Evolutionary conservation across 75 land plant species (phyloP), one percentile per base, ranked within the genome.

Genomic region (Sequoia sempervirens): DNA sequence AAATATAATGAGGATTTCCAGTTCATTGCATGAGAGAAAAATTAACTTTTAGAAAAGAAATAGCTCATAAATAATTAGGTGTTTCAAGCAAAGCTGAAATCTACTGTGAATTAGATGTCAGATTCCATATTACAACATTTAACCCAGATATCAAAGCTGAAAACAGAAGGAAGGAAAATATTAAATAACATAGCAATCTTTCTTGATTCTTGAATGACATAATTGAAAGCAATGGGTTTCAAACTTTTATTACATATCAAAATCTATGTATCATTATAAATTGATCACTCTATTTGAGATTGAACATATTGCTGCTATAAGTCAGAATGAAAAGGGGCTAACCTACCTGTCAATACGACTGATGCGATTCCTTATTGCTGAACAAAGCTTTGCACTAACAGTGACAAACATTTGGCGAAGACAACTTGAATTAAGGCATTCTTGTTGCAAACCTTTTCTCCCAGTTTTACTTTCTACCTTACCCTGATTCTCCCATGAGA

Each of bases 271-370:
- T 43, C 5, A 69, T 11, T 13, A 69, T 30, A 28, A 69, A 69
- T 7, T 28, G 12, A 2, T 28, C 12, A 3, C 12, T 30, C 23
- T 34, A 17, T 20, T 81, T 32, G 50, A 36, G 23, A 38, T 20
- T 34, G 28, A 34, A 43, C 7, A 43, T 43, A 43, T 43, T 43
- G 46, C 7, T 43, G 7, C 46, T 5, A 43, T 43, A 43, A 6
- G 5, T 43, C 46, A 43, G 61, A 56, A 18, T 14, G 20, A 56
- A 30, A 12, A 72, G 8, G 75, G 11, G 75, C 3, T 8, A n/a
- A 79, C 12, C 14, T 40, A 94, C 96, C 93, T 92, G 73, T 82
- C 53, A 50, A 50, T 50, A 13, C 15, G 15, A 13, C 53, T 50
- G 12, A 50, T 50, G 13, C 2, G 53, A 50, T 50, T 50, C 13